Evolutionary conservation across 345 rosid genomes (phyloP), one percentile per base, ranked within the genome.

Genomic region (Ceriops tagal): DNA sequence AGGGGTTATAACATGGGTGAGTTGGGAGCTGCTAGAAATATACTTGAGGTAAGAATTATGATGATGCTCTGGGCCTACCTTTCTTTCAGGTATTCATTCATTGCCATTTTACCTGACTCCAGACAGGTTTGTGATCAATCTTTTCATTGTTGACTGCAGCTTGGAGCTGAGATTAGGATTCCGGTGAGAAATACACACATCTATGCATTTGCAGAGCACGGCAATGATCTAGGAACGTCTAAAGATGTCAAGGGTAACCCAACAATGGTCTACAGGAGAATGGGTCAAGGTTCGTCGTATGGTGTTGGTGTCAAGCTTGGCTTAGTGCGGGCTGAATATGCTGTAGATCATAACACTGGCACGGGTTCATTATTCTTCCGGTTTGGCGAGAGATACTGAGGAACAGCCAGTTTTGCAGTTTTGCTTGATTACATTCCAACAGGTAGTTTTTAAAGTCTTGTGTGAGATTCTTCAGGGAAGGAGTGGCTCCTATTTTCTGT

Each of bases 1-100:
- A 84, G 98, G 73, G 99, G 98, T 61, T 96, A 96, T 88, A 96
- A 88, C 83, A 96, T 96, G 99, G 99, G 98, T 9, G 99, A 96
- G 85, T 81, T 92, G 52, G 99, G 99, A 52, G 77, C 77, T 61
- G 72, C 77, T 26, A 67, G 77, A 67, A 73, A 73, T 66, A 61
- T 67, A 24, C 64, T 73, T 7, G 98, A 92, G 99, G 99, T 92
- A 75, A 78, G 58, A 61, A 46, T 43, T 66, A 20, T 34, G 32
- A 34, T 60, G 52, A 27, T 43, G 49, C 3, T 43, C 19, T 43
- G 18, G 5, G 49, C 49, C 49, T 43, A 37, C 49, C 49, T 11
- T 43, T 43, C 49, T 43, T 43, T 13, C 49, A 13, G 15, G 49
- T 43, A 13, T 18, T 3, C 49, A 43, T 43, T 43, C 18, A 43